Conservation (phyloP, 768 basidiomycete genomes). For the Thelephora aurantiotincta region DNA sequence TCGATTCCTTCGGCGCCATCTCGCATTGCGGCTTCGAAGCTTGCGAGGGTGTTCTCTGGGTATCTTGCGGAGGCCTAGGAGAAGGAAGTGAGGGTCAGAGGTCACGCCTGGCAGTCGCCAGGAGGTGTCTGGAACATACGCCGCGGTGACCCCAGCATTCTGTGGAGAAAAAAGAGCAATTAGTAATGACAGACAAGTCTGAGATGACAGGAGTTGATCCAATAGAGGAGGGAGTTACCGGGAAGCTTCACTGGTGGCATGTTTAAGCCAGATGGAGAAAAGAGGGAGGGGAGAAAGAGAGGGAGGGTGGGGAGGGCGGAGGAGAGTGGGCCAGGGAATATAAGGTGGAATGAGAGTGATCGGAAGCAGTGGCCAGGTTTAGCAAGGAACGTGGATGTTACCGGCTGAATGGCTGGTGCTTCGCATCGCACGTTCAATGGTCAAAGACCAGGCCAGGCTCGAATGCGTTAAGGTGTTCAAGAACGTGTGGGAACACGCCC, state of each 20-base stretch:
- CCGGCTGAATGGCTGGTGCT: too few species aligned
- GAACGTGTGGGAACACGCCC: too few species aligned
- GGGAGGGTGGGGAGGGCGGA: background rate
- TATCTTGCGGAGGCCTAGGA: constrained; percentile 64
- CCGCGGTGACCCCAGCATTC: constrained; percentile 17
- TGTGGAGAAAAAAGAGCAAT: constrained; percentile 4
- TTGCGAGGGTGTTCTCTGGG: constrained; percentile 86
- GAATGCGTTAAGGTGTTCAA: too few species aligned
- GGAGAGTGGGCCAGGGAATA: too few species aligned
- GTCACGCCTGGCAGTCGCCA: background rate
- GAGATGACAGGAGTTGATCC: too few species aligned
- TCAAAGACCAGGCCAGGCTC: too few species aligned
- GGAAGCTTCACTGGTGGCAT: background rate
- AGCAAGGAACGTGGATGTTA: too few species aligned
- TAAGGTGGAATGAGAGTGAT: too few species aligned
- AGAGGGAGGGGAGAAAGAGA: background rate
- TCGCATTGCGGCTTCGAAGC: constrained; percentile 80
- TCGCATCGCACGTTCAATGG: too few species aligned
- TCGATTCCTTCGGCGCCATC: constrained; percentile 92
- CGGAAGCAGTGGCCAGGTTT: too few species aligned
- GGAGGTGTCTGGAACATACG: constrained; percentile 7
- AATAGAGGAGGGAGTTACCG: background rate
- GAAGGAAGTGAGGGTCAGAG: background rate
- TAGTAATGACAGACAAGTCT: background rate
- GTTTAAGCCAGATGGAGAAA: background rate